Percentiles rank a stretch among this genome's conserved stretches.
Conservation (phyloP, 2,329 filamentous ascomycete genomes). For the Colletotrichum lentis region DNA sequence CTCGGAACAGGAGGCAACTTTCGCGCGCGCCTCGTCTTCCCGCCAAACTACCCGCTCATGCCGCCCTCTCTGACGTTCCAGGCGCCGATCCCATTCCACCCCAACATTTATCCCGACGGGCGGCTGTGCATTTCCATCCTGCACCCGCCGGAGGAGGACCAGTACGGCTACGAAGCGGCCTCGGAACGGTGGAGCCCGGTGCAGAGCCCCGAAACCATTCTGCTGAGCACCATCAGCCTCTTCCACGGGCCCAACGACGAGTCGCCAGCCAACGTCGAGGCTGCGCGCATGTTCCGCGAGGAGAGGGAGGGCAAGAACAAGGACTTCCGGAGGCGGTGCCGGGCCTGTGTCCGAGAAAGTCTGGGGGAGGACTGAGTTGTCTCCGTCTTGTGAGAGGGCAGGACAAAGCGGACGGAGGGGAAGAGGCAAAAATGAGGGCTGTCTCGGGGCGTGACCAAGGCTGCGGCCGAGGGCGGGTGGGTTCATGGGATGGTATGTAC, state of each 20-base stretch:
- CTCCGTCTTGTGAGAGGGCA: not conserved
- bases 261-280: conserved; percentile 93
- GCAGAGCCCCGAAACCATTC: conserved; percentile 92
- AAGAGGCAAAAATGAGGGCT: no score
- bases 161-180: conserved; percentile 90
- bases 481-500: not conserved
- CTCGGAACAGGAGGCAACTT: conserved; percentile 81
- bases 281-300: conserved; percentile 85
- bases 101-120: conserved; percentile 89
- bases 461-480: not conserved
- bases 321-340: conserved; percentile 81
- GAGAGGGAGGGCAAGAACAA: conserved; percentile 68
- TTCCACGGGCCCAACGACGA: conserved; percentile 94
- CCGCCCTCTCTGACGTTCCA: conserved; percentile 91
- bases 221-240: conserved; percentile 91
- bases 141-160: conserved; percentile 92
- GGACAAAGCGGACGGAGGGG: no score
- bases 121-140: conserved; percentile 97
- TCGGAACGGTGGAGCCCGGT: conserved; percentile 94
- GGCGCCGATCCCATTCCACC: conserved; percentile 85
- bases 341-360: conserved; percentile 82
- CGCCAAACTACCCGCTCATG: conserved; percentile 82
- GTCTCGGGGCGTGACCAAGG: not conserved
- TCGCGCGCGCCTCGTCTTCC: conserved; percentile 84
- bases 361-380: conserved; percentile 72